Evolutionary conservation across 768 basidiomycete species (phyloP).

Genomic region (Mycena sanguinolenta): DNA sequence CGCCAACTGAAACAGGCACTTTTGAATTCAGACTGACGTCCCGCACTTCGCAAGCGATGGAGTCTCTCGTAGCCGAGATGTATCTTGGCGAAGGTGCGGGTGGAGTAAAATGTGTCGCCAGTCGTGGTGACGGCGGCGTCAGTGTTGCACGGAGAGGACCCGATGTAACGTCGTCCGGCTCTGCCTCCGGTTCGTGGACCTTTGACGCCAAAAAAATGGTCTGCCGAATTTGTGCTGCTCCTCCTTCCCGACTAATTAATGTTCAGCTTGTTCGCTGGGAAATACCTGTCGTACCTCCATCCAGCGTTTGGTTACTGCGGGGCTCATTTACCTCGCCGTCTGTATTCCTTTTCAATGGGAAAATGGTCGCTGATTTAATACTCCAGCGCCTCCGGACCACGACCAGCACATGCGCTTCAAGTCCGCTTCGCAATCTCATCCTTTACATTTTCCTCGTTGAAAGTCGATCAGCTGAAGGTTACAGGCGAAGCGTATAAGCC

Average conservation of each 20-base stretch:
- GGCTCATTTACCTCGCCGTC: constrained; percentile 82
- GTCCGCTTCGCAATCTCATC: constrained; percentile 79
- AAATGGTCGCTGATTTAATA: not conserved
- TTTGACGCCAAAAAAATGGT: constrained; percentile 82
- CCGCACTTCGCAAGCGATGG: constrained; percentile 73
- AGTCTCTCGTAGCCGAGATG: constrained; percentile 79
- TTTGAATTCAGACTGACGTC: constrained; percentile 77
- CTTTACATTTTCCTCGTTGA: constrained; percentile 83
- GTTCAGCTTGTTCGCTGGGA: constrained; percentile 83
- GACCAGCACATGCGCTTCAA: constrained; percentile 83
- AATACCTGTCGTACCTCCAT: constrained; percentile 74
- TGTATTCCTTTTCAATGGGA: constrained; percentile 41
- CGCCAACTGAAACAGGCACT: constrained; percentile 55
- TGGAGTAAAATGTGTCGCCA: constrained; percentile 78
- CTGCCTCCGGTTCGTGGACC: constrained; percentile 77
- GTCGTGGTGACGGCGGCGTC: constrained; percentile 66
- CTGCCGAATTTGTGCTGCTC: constrained; percentile 2
- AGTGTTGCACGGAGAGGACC: constrained; percentile 46
- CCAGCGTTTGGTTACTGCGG: constrained; percentile 77
- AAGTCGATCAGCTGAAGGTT: constrained; percentile 87
- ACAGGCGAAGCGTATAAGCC: constrained; percentile 88
- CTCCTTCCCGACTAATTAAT: constrained; percentile 19
- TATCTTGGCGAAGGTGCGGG: constrained; percentile 82
- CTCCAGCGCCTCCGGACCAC: constrained; percentile 54
- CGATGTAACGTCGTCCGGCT: constrained; percentile 45